A percentile compares a stretch with the other conserved stretches of the same genome.
These are phyloP conservation scores for Saccharomycopsis fodiens DNA, from an alignment of 805 yeast species.

Conservation along the genomic window DNA sequence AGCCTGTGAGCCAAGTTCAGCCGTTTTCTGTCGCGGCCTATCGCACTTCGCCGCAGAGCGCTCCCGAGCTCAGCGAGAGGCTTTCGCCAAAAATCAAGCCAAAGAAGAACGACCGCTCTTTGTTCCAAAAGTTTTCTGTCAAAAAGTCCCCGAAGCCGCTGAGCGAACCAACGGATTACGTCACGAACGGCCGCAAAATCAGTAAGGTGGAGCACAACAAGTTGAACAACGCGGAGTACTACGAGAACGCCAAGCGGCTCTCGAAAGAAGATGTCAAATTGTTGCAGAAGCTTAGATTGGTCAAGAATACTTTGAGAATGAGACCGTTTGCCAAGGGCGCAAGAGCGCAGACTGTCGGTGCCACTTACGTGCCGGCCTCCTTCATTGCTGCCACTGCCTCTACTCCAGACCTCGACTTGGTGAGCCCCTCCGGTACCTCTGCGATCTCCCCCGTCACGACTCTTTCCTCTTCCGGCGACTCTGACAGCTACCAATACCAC, in stretches of 20 bases:
- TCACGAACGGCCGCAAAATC: constrained; percentile 18
- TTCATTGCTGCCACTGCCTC: not conserved
- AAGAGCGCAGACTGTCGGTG: not conserved
- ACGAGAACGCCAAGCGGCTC: not conserved
- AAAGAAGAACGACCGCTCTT: not conserved
- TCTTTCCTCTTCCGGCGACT: not conserved
- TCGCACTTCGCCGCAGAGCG: constrained; percentile 8
- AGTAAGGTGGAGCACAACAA: constrained; percentile 7
- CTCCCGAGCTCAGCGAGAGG: not conserved
- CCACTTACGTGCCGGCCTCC: not conserved
- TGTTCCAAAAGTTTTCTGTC: constrained; percentile 3
- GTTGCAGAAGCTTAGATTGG: constrained; percentile 16
- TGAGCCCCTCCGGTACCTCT: not conserved
- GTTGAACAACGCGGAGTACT: constrained; percentile 1
- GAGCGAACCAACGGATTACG: constrained; percentile 5
- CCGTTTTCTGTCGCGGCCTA: constrained; percentile 15
- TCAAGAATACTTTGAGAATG: constrained; percentile 10
- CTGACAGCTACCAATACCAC: not conserved
- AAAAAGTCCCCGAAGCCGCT: not conserved
- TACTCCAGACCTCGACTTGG: not conserved
- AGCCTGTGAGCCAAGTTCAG: not conserved
- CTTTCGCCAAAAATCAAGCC: not conserved
- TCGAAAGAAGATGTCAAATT: constrained; percentile 17
- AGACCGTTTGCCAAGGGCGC: constrained; percentile 8
- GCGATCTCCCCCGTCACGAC: not conserved